A percentile compares a stretch with the other conserved stretches of the same genome.
Conservation (phyloP, 495 filamentous ascomycete species). For the Physcia stellaris region DNA sequence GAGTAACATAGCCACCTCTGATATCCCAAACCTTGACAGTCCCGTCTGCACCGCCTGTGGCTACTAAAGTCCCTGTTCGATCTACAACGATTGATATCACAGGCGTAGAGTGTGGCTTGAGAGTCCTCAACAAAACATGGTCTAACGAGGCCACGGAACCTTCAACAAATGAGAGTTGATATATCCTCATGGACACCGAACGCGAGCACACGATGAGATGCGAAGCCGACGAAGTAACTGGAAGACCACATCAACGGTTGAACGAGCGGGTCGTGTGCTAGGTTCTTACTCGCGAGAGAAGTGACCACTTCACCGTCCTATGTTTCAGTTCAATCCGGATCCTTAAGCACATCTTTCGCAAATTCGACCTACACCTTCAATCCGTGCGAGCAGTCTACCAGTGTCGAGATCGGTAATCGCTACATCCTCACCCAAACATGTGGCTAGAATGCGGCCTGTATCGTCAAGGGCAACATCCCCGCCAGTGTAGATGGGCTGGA, state of each 20-base stretch:
- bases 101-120: conserved; percentile 84
- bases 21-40: conserved; percentile 96
- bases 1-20: conserved; percentile 74
- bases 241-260: not conserved
- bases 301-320: conserved; percentile 92
- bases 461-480: conserved; percentile 74
- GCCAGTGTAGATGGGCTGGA: conserved; percentile 89
- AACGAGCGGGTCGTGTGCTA: not conserved
- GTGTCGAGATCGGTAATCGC: conserved; percentile 74
- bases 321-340: not conserved
- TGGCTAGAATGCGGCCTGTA: conserved; percentile 70
- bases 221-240: conserved; percentile 76
- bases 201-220: conserved; percentile 85
- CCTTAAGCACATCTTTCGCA: conserved; percentile 11
- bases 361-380: conserved; percentile 77
- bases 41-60: conserved; percentile 85
- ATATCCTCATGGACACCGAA: conserved; percentile 88
- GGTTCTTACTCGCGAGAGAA: conserved; percentile 55
- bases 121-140: conserved; percentile 54
- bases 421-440: conserved; percentile 78
- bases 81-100: conserved; percentile 77
- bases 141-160: conserved; percentile 39
- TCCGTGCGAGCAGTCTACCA: conserved; percentile 65
- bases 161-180: conserved; percentile 49
- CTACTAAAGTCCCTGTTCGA: conserved; percentile 73